These are phyloP conservation scores for Cetraspora pellucida DNA, from an alignment of 192 early-diverging fungal genomes.

Conservation along the genomic window DNA sequence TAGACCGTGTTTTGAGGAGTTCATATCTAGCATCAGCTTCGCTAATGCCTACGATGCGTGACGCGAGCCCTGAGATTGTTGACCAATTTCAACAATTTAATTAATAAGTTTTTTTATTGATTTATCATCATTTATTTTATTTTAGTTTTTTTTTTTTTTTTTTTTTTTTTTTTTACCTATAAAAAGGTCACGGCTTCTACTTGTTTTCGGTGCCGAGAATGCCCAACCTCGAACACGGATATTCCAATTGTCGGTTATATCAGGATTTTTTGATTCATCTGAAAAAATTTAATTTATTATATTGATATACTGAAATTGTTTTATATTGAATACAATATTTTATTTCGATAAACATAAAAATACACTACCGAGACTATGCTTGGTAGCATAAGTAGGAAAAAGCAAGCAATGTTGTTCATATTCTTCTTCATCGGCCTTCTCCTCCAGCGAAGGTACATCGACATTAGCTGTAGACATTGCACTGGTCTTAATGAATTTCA, in stretches of 20 bases:
- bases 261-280: not conserved
- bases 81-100: not conserved
- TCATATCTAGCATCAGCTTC: slow-evolving; percentile 32
- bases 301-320: no score
- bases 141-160: not conserved
- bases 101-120: not conserved
- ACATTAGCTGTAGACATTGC: no score
- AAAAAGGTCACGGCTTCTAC: slow-evolving; percentile 38
- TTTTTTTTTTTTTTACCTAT: slow-evolving; percentile 37
- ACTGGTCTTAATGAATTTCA: no score
- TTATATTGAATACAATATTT: not conserved
- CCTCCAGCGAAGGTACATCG: not conserved
- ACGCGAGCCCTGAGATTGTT: slow-evolving; percentile 10
- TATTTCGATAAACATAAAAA: not conserved
- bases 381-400: slow-evolving; percentile 35
- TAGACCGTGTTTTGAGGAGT: slow-evolving; percentile 22
- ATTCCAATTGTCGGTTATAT: slow-evolving; percentile 39
- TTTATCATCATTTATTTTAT: not conserved
- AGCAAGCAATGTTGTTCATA: slow-evolving; percentile 37
- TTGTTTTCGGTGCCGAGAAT: slow-evolving; percentile 42
- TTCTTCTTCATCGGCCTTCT: slow-evolving; percentile 12
- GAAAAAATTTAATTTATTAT: not conserved
- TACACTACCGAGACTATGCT: slow-evolving; percentile 8
- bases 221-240: slow-evolving; percentile 52
- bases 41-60: slow-evolving; percentile 8